A percentile compares a stretch with the other conserved stretches of the same genome.
Evolutionary conservation across 768 basidiomycete species (phyloP).

Genomic region (Lyophyllum shimeji): DNA sequence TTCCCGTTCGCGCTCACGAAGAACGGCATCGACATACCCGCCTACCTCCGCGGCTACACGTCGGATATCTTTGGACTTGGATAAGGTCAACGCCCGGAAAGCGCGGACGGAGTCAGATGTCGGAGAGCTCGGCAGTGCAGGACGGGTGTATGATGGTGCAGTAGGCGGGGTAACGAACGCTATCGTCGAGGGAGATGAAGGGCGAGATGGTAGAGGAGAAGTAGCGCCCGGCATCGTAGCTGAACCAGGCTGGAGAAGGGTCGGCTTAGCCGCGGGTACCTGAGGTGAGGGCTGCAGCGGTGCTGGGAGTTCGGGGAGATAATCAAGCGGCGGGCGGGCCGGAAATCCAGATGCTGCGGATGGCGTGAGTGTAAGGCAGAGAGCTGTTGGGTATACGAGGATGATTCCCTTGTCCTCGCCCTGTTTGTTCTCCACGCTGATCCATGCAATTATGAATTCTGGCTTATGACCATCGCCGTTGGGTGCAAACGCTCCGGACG

Average conservation of each 20-base stretch:
- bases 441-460: conserved; percentile 62
- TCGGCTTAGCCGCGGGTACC: conserved; percentile 33
- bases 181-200: neutral
- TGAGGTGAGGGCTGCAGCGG: conserved; percentile 58
- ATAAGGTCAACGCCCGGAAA: conserved; percentile 53
- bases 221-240: neutral
- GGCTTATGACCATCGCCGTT: conserved; percentile 6
- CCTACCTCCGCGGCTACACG: conserved; percentile 61
- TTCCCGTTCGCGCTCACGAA: conserved; percentile 76
- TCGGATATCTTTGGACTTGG: conserved; percentile 48
- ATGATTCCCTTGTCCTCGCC: conserved; percentile 78
- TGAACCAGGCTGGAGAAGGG: conserved; percentile 7
- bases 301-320: conserved; percentile 63
- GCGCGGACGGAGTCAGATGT: conserved; percentile 32
- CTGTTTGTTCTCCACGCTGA: conserved; percentile 73
- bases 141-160: conserved; percentile 16
- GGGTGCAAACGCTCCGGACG: conserved; percentile 11
- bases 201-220: neutral
- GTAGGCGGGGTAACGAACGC: neutral
- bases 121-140: conserved; percentile 31
- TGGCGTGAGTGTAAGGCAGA: conserved; percentile 48
- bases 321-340: conserved; percentile 43
- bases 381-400: conserved; percentile 68
- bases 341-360: conserved; percentile 30
- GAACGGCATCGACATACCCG: conserved; percentile 72